Conservation (phyloP, 768 basidiomycete species). For the Baorangia bicolor region DNA sequence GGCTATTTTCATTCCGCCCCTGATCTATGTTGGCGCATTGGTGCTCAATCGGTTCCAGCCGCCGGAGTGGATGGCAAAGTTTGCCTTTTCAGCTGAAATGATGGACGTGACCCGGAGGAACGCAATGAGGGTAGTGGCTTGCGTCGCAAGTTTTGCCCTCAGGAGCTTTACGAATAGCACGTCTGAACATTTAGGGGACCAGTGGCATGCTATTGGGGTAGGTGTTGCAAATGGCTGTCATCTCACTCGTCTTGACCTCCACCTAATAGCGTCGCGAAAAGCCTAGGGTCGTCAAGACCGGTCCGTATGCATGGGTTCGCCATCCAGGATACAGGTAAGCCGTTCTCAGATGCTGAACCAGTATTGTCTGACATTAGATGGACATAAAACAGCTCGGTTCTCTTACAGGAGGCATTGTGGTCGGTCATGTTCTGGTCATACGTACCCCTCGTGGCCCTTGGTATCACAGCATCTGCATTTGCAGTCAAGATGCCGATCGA, state of each 20-base stretch:
- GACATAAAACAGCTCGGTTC: conserved; percentile 7
- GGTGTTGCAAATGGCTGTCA: not conserved
- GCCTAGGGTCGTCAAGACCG: conserved; percentile 29
- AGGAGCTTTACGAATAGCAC: not conserved
- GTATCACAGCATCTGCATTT: conserved; percentile 17
- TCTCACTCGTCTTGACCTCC: not conserved
- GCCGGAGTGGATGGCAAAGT: conserved; percentile 31
- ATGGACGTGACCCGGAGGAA: conserved; percentile 9
- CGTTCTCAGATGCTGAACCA: not conserved
- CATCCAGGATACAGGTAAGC: conserved; percentile 34
- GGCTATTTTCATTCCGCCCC: conserved; percentile 18
- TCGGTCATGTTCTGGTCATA: conserved; percentile 35
- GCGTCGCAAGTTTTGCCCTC: conserved; percentile 14
- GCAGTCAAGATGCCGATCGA: conserved; percentile 35
- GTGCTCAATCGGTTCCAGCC: conserved; percentile 25
- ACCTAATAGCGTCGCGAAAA: conserved; percentile 28
- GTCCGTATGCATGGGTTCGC: conserved; percentile 35
- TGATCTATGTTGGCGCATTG: conserved; percentile 25
- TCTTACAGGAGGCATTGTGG: conserved; percentile 21
- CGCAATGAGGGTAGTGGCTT: conserved; percentile 19
- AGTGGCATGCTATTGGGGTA: conserved; percentile 31
- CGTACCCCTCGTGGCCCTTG: conserved; percentile 22
- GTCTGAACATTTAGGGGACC: conserved; percentile 22
- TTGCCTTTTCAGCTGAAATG: conserved; percentile 11
- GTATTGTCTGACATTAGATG: not conserved